Base-by-base conservation (phyloP, 495 filamentous ascomycete genomes). In the Hamigera avellanea region DNA sequence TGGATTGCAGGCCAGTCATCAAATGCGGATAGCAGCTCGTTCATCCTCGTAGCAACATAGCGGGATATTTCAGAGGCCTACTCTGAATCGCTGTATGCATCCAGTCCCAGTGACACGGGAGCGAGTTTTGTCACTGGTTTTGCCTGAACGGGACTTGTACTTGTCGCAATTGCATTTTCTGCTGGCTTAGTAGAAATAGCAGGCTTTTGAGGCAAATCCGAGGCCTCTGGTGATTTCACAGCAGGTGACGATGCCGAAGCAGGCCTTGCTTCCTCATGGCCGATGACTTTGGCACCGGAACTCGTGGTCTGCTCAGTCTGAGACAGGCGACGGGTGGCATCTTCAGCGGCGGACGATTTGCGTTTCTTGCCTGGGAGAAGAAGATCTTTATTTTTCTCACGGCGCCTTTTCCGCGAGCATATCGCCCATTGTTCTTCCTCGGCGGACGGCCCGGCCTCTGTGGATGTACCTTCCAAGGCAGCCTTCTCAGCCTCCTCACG, bases 401-500 rank as follows among this genome's bases (percentile, higher is more conserved):
- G 69, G 46, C 78, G 76, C 37, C 76, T 59, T 57, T 82, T 85
- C 35, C 67, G 62, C 9, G 62, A 57, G 27, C 62, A 62, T 14
- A 68, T 57, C 14, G 58, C 49, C 78, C 78, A 80, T 39, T 70
- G 56, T 36, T 70, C 67, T 36, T 69, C 69, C 34, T 64, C 61
- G 2, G 42, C 46, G 1, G 37, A 52, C 2, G 54, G 59, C 0
- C 44, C 52, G 12, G 51, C 52, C 12, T 64, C 59, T 19, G 47
- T 58, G 3, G 54, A 50, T 0, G 50, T 49, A 19, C 58, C 57
- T 19, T 57, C 64, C 3, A 70, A 45, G 1, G 62, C 42, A 8
- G 57, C 69, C 44, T 64, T 69, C 56, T 83, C 77, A 0, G 67
- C 72, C 52, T 80, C 72, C 44, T 81, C 77, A 42, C 80, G 80